Base-by-base conservation (phyloP, 768 basidiomycete genomes). In the Rubroboletus satanas region DNA sequence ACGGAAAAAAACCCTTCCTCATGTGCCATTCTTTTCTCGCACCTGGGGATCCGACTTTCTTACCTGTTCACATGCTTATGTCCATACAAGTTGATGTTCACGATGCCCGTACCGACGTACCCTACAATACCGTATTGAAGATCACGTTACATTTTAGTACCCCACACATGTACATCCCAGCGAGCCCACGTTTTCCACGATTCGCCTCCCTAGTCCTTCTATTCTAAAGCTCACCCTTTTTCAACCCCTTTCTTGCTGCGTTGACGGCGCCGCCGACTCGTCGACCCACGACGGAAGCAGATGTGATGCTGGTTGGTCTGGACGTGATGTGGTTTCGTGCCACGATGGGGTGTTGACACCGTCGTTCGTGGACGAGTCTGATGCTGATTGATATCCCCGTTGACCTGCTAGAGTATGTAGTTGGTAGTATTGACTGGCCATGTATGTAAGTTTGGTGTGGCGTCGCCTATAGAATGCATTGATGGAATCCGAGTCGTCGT, bases 21-120 rank as follows among this genome's bases (percentile, higher is more conserved):
- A 26, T 37, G 42, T 54, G 2, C 28, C 35, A 54, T n/a, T 36
- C 18, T 54, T 35, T 14, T n/a, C n/a, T n/a, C 12, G 17, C 28
- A 14, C 38, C 31, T 35, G 41, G 12, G 43, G 23, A 28, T 28
- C 6, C 18, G 21, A 33, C 14, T 36, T 37, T 50, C 12, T 36
- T 46, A 23, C 56, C 9, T 58, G 49, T n/a, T 46, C 28, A 45
- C 49, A 59, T 58, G 21, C 47, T 58, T 36, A 57, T 44, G 32
- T 32, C 42, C 17, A 31, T 33, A 28, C 23, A 26, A 26, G 38
- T 18, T 11, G 48, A 52, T 11, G 9, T 33, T 33, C 47, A 45
- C 32, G 48, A 51, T 15, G 17, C 36, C 55, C 42, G 21, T 58
- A 28, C 23, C 21, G 21, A 47, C 38, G 38, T 41, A 51, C 39